Percentiles rank a stretch among this genome's conserved stretches.
phyloP scores from a whole-genome alignment of 1,139 yeast genomes.

The Debaryomycetaceae sp. region DNA sequence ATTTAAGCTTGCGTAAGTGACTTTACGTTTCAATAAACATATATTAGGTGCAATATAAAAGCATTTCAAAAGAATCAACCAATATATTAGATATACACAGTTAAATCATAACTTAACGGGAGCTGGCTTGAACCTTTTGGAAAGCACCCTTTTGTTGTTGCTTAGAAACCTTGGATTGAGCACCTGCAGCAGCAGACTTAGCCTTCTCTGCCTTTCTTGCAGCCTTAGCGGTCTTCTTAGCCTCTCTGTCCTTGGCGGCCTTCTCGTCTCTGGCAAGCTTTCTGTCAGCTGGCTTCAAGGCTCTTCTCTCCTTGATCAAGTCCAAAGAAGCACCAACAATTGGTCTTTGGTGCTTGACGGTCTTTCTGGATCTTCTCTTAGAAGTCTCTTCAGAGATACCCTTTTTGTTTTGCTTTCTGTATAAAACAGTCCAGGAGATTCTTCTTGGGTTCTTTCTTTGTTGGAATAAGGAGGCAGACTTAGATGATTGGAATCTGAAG shows the following conservation, averaged over 20 bases:
- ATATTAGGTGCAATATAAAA: slow-evolving; percentile 9
- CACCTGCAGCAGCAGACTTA: slow-evolving; percentile 72
- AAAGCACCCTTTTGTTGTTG: slow-evolving; percentile 90
- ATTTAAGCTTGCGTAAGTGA: slow-evolving; percentile 14
- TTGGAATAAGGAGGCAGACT: slow-evolving; percentile 96
- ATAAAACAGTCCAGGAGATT: slow-evolving; percentile 98
- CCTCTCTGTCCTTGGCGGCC: slow-evolving; percentile 88
- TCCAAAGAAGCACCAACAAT: slow-evolving; percentile 99
- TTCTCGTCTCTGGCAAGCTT: slow-evolving; percentile 95
- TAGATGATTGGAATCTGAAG: slow-evolving; percentile 99
- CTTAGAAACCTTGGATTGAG: slow-evolving; percentile 65
- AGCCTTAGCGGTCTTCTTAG: slow-evolving; percentile 91
- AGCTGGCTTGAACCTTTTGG: slow-evolving; percentile 95
- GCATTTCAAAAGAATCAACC: slow-evolving; percentile 8
- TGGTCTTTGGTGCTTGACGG: slow-evolving; percentile 98
- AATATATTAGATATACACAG: slow-evolving; percentile 8
- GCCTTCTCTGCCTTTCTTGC: slow-evolving; percentile 95
- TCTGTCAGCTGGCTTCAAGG: slow-evolving; percentile 95
- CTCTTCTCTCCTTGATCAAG: slow-evolving; percentile 96
- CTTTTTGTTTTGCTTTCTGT: slow-evolving; percentile 99
- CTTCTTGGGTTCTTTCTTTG: slow-evolving; percentile 99
- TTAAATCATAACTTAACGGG: slow-evolving; percentile 61
- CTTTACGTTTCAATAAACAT: slow-evolving; percentile 5
- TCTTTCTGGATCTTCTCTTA: slow-evolving; percentile 96
- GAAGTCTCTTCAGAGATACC: slow-evolving; percentile 98